A percentile compares a stretch with the other conserved stretches of the same genome.
Conservation (phyloP, 805 yeast genomes). For the Saturnispora halmiae region DNA sequence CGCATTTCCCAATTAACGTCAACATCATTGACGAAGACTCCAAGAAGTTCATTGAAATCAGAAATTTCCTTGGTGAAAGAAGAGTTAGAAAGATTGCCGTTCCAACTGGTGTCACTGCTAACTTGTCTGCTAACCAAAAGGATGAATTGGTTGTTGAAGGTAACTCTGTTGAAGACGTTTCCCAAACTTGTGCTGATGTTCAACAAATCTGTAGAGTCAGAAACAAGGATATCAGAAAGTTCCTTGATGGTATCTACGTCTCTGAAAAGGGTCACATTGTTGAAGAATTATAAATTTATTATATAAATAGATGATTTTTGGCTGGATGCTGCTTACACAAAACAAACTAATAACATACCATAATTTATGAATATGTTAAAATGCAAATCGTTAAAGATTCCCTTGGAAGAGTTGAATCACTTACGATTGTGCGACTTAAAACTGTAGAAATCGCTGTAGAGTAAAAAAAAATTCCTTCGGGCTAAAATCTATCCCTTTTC, state of each 20-base stretch:
- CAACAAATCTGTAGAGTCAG: slow-evolving; percentile 98
- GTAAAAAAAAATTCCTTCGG: background rate
- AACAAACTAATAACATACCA: background rate
- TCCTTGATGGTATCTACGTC: slow-evolving; percentile 99
- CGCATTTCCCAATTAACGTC: slow-evolving; percentile 99
- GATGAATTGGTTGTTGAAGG: slow-evolving; percentile 91
- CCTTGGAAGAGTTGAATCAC: slow-evolving; percentile 23
- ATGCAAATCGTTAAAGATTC: slow-evolving; percentile 30
- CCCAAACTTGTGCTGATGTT: slow-evolving; percentile 97
- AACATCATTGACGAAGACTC: slow-evolving; percentile 79
- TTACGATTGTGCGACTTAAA: slow-evolving; percentile 27
- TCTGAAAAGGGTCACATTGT: slow-evolving; percentile 87
- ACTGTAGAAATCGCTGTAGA: slow-evolving; percentile 2
- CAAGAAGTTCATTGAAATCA: slow-evolving; percentile 75
- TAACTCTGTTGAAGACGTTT: slow-evolving; percentile 94
- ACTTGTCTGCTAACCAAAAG: slow-evolving; percentile 75
- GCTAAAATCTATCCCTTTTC: background rate
- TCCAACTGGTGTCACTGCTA: slow-evolving; percentile 82
- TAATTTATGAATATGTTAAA: background rate
- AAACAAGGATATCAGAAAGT: slow-evolving; percentile 99
- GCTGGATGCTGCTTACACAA: no score
- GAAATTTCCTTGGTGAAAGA: slow-evolving; percentile 99
- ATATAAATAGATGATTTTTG: background rate
- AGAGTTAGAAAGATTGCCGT: slow-evolving; percentile 83
- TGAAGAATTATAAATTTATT: slow-evolving; percentile 30